Conservation (phyloP, 768 basidiomycete genomes). For the Suillus paluster region DNA sequence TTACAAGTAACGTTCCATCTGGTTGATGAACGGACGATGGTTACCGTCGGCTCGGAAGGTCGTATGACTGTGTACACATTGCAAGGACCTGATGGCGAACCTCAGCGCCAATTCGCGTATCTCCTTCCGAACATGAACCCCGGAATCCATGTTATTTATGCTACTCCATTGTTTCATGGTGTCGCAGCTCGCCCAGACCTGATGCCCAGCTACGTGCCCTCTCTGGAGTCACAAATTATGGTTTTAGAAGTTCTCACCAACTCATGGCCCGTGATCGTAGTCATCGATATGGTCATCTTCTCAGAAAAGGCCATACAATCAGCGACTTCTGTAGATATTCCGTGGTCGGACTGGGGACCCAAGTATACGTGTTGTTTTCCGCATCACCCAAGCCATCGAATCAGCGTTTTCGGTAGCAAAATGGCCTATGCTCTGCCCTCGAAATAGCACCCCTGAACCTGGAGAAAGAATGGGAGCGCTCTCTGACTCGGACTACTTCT, state of each 20-base stretch:
- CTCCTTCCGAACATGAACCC: neutral
- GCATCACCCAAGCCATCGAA: neutral
- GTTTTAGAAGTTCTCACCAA: neutral
- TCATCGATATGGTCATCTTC: conserved; percentile 1
- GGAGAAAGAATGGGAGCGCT: neutral
- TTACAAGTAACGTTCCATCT: neutral
- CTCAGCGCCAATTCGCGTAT: neutral
- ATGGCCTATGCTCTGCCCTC: conserved; percentile 1
- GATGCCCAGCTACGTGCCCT: neutral
- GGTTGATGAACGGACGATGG: neutral
- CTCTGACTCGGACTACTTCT: neutral
- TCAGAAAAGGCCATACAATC: neutral
- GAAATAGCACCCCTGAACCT: neutral
- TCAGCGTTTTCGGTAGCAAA: conserved; percentile 6
- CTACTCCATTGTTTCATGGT: conserved; percentile 1
- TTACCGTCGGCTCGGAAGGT: neutral
- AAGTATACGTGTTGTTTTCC: conserved; percentile 2
- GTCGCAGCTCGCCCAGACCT: neutral
- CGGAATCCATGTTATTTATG: neutral
- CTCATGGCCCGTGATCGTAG: neutral
- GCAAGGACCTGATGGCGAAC: neutral
- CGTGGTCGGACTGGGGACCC: conserved; percentile 2
- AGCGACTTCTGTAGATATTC: neutral
- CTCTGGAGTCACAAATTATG: conserved; percentile 1
- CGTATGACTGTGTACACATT: neutral